Percentiles rank a stretch among this genome's conserved stretches.
These are phyloP conservation scores for Scytalidium sp. DNA, from an alignment of 2,329 filamentous ascomycete species.

Conservation along the genomic window DNA sequence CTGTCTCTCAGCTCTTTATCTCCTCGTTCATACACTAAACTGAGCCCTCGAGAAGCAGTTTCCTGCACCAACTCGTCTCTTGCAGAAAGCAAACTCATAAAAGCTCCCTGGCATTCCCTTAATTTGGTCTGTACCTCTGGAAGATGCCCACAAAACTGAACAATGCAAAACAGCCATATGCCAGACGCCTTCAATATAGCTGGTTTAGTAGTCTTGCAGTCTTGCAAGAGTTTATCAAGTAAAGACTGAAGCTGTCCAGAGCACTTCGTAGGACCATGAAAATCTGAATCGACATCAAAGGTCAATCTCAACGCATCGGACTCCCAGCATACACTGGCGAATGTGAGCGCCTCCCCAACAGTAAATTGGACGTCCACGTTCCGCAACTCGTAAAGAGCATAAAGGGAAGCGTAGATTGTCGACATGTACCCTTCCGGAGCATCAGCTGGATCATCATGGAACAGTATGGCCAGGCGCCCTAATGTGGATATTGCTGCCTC, in stretches of 20 bases:
- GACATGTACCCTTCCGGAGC: conserved; percentile 38
- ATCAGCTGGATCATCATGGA: conserved; percentile 38
- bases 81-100: conserved; percentile 82
- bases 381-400: conserved; percentile 77
- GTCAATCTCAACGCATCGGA: conserved; percentile 74
- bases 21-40: conserved; percentile 92
- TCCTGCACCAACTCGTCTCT: conserved; percentile 95
- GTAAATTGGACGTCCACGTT: conserved; percentile 87
- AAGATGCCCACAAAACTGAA: conserved; percentile 87
- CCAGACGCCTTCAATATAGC: conserved; percentile 87
- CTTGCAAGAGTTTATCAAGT: conserved; percentile 69
- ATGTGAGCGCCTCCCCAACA: conserved; percentile 83
- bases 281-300: conserved; percentile 66
- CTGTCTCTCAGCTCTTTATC: conserved; percentile 76
- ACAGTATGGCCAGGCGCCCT: conserved; percentile 69
- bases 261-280: conserved; percentile 37
- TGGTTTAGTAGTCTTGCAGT: conserved; percentile 83
- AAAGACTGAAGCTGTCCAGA: conserved; percentile 32
- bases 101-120: conserved; percentile 78
- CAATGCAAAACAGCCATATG: conserved; percentile 89
- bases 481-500: conserved; percentile 80
- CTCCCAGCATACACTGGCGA: conserved; percentile 75
- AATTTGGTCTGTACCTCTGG: conserved; percentile 69
- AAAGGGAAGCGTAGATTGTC: conserved; percentile 64
- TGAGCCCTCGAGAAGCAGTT: conserved; percentile 84